phyloP scores from a whole-genome alignment of 1,284 basidiomycete species.

The Bjerkandera adusta region DNA sequence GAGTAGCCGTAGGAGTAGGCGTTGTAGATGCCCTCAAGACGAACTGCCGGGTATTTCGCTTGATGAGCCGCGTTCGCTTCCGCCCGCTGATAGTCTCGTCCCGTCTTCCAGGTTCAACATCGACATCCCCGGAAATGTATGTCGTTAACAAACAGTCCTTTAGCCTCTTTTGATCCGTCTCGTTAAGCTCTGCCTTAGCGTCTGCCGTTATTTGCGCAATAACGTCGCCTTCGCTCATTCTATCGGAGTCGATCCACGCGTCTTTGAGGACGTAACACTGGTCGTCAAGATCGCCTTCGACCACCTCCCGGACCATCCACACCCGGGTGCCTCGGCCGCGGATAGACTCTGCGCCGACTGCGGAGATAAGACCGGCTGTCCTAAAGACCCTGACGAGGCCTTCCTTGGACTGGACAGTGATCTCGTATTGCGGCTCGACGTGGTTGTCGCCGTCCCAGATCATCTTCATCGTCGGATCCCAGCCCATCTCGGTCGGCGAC shows the following conservation, averaged over 20 bases:
- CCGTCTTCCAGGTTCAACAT: too few species aligned
- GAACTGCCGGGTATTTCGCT: too few species aligned
- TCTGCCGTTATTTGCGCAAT: too few species aligned
- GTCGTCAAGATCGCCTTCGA: not conserved
- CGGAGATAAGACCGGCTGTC: not conserved
- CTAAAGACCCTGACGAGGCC: not conserved
- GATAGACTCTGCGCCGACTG: not conserved
- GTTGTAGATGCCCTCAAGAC: too few species aligned
- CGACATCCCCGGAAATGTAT: too few species aligned
- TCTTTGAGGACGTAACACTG: not conserved
- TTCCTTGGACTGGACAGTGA: not conserved
- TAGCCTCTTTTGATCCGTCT: too few species aligned
- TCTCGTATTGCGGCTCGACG: not conserved
- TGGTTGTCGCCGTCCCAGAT: too few species aligned
- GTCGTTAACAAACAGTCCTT: too few species aligned
- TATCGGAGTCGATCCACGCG: not conserved
- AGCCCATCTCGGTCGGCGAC: not conserved
- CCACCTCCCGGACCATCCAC: not conserved
- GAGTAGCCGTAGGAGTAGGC: too few species aligned
- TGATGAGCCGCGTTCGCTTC: too few species aligned
- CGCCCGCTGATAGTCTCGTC: too few species aligned
- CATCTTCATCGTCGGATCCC: slow-evolving; percentile 8
- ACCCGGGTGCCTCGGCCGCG: not conserved
- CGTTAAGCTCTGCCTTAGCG: too few species aligned
- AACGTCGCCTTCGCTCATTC: not conserved